Base-by-base conservation (phyloP, 1,284 basidiomycete genomes). In the Phellinidium pouzarii region DNA sequence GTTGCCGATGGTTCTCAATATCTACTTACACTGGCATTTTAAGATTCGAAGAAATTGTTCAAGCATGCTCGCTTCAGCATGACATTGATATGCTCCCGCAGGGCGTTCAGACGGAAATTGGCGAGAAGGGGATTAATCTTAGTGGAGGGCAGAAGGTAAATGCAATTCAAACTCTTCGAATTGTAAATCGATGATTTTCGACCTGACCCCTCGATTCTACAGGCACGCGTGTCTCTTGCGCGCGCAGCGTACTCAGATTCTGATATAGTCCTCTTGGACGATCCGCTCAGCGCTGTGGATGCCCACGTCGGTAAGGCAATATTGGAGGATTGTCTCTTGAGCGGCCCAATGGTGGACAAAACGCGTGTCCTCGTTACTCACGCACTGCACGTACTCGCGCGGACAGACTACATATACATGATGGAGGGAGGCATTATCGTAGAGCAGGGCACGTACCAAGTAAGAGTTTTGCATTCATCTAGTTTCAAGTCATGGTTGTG, bases 361-460 rank as follows among this genome's bases (percentile, higher is more conserved):
- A 89, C 87, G 0, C 71, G 87, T n/a, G 72, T 92, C 17, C 71
- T 92, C 11, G 87, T 88, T 26, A 90, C 87, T 0, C 89, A 92
- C 64, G 78, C 84, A 27, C 71, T 88, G 7, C 79, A 82, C 59
- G 79, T 88, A n/a, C 68, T 90, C 1, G 82, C 83, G 54, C 78
- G 77, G 63, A 73, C 75, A 1, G 78, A 80, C 64, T 77, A 81
- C 60, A 82, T 92, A 51, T 85, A 88, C 63, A 78, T 84, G 36
- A 77, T 89, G 65, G 87, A 91, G 27, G 76, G 86, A 52, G 87
- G 87, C 6, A 65, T 63, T 7, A 78, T 88, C 27, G 78, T 69
- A 12, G 85, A 87, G 64, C 68, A 77, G 60, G 84, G 84, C 31
- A 80, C 79, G 0, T 87, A 78, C 60, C 60, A 75, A 52, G 80